Evolutionary conservation across 257 asterid genomes (phyloP), one percentile per base, ranked within the genome.

Genomic region (Gentiana straminea): DNA sequence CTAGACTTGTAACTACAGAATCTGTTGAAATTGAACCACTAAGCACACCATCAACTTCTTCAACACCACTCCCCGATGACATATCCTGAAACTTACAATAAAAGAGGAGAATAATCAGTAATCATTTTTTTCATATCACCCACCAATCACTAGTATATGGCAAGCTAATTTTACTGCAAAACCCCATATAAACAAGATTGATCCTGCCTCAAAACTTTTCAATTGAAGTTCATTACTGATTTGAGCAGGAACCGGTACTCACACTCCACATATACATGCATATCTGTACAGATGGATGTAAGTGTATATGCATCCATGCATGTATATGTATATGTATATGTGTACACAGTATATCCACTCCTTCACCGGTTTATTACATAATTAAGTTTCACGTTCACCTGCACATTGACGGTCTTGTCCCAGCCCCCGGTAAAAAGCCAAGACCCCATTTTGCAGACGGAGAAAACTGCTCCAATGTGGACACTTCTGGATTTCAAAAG

Each of bases 381-480:
- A 0, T 9, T 34, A 41, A 36, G 10, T 15, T 15, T 15, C 55
- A 34, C 36, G 24, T 33, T 57, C 77, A 88, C 95, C 83, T 81
- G 89, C 48, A 87, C 70, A 59, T 59, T 71, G 53, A 87, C 66
- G n/a, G 71, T 75, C 71, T 73, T 82, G 81, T 83, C 94, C 96
- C 82, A 83, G 33, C 95, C 95, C 44, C 98, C 96, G 13, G 87
- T 77, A 45, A 91, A 79, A 51, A 91, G 71, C 87, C 82, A 77
- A 63, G 69, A 78, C 58, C 84, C 94, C 15, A 59, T 73, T 79
- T 70, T 84, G 82, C 69, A 33, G 51, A 84, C 68, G 2, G 93
- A 80, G 64, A 91, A 78, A 4, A 83, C 66, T 4, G 84, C 85
- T 45, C 93, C 95, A 35, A 76, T 70, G 57, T 81, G 98, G 54